Conservation (phyloP, 2,329 filamentous ascomycete species). For the Penicillium sp. region DNA sequence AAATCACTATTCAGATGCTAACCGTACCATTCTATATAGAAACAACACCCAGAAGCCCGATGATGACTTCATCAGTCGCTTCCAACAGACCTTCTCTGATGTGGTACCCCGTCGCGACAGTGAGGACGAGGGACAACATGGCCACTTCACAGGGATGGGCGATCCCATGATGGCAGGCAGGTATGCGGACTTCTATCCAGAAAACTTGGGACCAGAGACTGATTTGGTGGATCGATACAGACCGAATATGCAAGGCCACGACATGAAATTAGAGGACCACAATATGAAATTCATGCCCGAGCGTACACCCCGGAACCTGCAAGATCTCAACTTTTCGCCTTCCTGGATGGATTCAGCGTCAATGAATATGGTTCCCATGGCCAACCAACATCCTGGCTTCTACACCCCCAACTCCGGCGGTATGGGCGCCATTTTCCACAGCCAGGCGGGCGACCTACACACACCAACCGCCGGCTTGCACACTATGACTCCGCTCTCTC, state of each 20-base stretch:
- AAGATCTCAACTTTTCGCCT: constrained; percentile 87
- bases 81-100: constrained; percentile 80
- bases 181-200: constrained; percentile 16
- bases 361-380: constrained; percentile 75
- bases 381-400: constrained; percentile 77
- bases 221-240: constrained; percentile 4
- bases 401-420: constrained; percentile 86
- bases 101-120: constrained; percentile 54
- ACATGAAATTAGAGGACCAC: constrained; percentile 46
- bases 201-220: constrained; percentile 3
- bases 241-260: constrained; percentile 30
- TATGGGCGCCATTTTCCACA: constrained; percentile 74
- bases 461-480: constrained; percentile 74
- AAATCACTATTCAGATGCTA: not conserved
- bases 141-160: constrained; percentile 7
- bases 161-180: constrained; percentile 25
- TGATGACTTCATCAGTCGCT: constrained; percentile 79
- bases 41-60: constrained; percentile 81
- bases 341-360: constrained; percentile 84
- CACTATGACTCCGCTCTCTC: constrained; percentile 77
- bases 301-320: constrained; percentile 74
- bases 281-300: constrained; percentile 66
- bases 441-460: constrained; percentile 81
- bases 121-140: constrained; percentile 32
- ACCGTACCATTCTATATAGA: constrained; percentile 43